These are phyloP conservation scores for Oropetium thomaeum DNA, from an alignment of 176 grass and related monocot genomes.

Conservation along the genomic window DNA sequence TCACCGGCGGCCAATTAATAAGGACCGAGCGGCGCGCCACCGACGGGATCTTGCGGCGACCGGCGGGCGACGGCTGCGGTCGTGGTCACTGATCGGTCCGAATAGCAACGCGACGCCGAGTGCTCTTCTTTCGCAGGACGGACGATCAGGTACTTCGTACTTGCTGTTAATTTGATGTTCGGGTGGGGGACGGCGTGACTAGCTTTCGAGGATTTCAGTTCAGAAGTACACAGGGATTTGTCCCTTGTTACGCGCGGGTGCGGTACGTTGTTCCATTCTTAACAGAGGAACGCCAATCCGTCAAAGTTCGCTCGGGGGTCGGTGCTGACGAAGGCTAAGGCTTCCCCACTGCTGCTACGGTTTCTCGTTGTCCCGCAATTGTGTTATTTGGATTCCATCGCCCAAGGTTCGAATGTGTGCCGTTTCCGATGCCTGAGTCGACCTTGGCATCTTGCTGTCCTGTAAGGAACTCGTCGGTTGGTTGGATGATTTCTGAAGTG, in stretches of 20 bases:
- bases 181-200: background rate
- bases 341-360: background rate
- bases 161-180: no score
- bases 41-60: conserved; percentile 16
- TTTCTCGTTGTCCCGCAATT: background rate
- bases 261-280: background rate
- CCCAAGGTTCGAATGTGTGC: background rate
- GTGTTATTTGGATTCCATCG: background rate
- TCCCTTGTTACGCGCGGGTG: background rate
- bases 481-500: background rate
- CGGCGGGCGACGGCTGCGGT: no score
- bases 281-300: background rate
- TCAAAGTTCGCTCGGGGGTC: background rate
- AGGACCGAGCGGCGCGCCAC: background rate
- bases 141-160: background rate
- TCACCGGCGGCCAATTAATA: background rate
- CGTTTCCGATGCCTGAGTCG: background rate
- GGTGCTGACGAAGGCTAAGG: no score
- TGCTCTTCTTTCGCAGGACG: background rate
- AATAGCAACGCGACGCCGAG: no score
- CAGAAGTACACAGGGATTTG: background rate
- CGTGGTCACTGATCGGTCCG: no score
- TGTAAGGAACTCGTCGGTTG: background rate
- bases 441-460: background rate
- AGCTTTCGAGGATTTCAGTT: background rate